Evolutionary conservation across 2,329 filamentous ascomycete species (phyloP), one percentile per base, ranked within the genome.

Genomic region (Exserohilum turcica): DNA sequence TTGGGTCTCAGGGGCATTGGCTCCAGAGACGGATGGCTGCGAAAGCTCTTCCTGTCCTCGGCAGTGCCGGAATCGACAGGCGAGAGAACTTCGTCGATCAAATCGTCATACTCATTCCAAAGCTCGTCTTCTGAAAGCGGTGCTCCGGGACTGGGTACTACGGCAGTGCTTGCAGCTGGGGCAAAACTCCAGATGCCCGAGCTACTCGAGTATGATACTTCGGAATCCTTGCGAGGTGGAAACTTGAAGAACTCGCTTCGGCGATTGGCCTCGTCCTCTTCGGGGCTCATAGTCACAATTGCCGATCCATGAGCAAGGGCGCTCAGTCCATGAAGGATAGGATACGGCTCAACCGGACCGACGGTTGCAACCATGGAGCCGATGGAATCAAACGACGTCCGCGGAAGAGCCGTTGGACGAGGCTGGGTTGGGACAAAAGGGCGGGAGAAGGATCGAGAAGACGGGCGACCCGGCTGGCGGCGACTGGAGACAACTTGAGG

Each of bases 101-200:
- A 78, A 64, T 97, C 93, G 61, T 97, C 87, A 68, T 95, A 97
- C 74, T 96, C 93, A 45, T 92, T 87, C 93, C 93, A 97, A 1
- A 96, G 83, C 68, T 97, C 93, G 64, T 97, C 93, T 60, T 95
- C 90, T 1, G 79, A 85, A 3, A 87, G 81, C 0, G 85, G 86
- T 3, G 86, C 84, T 38, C 79, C 80, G 1, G 84, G 79, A 3
- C 79, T 77, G 0, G 89, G 88, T 18, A 89, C 78, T 2, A 91
- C 76, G 6, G 89, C 87, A 13, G 86, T 89, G 9, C 68, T 66
- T 32, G 57, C 59, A 3, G 86, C 84, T 5, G 83, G 82, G 10
- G 81, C 80, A 43, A 77, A 86, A 49, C 83, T 85, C 44, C 81
- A 77, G 12, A 82, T 74, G 0, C 84, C 85, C 2, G 89, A 91